Conservation (phyloP, 768 basidiomycete genomes). For the Lactarius hatsudake region DNA sequence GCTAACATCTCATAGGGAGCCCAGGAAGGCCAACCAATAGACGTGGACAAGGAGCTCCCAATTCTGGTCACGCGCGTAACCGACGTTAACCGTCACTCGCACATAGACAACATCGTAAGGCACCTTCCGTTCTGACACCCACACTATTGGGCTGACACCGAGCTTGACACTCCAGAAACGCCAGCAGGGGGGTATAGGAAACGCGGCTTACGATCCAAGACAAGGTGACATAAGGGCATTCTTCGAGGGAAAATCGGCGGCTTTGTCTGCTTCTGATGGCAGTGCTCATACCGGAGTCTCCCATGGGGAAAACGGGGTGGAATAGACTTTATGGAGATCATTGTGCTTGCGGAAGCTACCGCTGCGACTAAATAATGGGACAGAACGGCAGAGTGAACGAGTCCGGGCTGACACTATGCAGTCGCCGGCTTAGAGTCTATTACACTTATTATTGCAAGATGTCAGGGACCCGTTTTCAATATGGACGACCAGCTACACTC, state of each 20-base stretch:
- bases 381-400: background rate
- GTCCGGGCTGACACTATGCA: background rate
- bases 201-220: constrained; percentile 64
- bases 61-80: constrained; percentile 46
- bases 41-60: constrained; percentile 33
- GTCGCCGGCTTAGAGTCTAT: background rate
- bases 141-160: background rate
- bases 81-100: constrained; percentile 54
- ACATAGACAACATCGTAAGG: constrained; percentile 57
- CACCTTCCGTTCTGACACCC: background rate
- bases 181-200: constrained; percentile 76
- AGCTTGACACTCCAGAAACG: constrained; percentile 42
- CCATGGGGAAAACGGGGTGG: background rate
- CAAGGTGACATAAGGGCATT: constrained; percentile 76
- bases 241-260: constrained; percentile 46
- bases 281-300: constrained; percentile 33
- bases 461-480: background rate
- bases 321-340: constrained; percentile 5
- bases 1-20: constrained; percentile 32
- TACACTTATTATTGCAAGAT: background rate
- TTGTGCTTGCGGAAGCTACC: background rate
- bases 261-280: constrained; percentile 27
- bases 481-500: constrained; percentile 7
- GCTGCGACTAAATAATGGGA: background rate
- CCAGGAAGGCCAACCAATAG: constrained; percentile 29